Evolutionary conservation across 257 asterid species (phyloP), one percentile per base, ranked within the genome.

Genomic region (Leptodermis oblonga): DNA sequence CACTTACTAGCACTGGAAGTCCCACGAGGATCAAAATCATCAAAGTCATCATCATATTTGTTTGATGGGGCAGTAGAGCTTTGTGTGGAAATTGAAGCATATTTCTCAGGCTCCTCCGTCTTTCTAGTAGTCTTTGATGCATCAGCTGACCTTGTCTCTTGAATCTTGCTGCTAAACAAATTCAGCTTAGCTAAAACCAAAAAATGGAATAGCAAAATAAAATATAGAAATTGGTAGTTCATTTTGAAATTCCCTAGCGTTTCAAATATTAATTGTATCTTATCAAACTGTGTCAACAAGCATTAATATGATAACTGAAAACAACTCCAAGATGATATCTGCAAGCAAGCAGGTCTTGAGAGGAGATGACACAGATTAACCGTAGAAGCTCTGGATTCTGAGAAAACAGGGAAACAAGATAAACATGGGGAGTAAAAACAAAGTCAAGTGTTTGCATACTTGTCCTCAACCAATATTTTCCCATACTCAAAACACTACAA

Each of bases 11-110:
- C 78, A 83, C 65, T 82, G 28, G 92, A 84, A 69, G 83, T 81
- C 36, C 96, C 98, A 58, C 99, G 87, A 31, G 99, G 99, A 84
- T 94, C 97, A 81, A 91, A 94, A 83, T 93, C 96, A 75, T 92
- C 97, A 71, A 81, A 83, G 45, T 90, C 95, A 36, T 81, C 99
- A 43, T 84, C 93, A 75, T 86, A 77, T 71, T 82, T 84, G 78
- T 75, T 67, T 49, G 83, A 59, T 7, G 78, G 71, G 55, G 77
- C 75, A 77, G 68, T 82, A 43, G 85, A 79, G 56, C 66, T 80
- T 73, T 84, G 75, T 55, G 89, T 53, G 77, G 86, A 71, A 71
- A 67, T 71, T 20, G 96, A 76, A 77, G 84, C 75, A 78, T 81
- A 37, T 60, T 77, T 79, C 41, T 82, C 85, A 48, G 80, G 65